Percentiles rank a stretch among this genome's conserved stretches.
Conservation (phyloP, 257 asterid species). For the Nicotiana noctiflora region DNA sequence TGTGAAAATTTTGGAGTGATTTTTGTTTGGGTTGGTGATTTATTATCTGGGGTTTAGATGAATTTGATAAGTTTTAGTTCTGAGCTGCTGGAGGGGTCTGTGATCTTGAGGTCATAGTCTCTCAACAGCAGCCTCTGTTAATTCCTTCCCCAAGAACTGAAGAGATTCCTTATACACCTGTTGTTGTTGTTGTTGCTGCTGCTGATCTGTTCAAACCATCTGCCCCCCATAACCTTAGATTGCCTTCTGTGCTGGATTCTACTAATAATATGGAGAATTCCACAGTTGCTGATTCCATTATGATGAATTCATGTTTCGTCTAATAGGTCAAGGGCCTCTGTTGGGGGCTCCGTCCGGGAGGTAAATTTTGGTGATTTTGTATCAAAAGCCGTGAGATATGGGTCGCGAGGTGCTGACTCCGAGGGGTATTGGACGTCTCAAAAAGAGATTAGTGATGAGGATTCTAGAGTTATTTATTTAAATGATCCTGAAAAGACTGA, state of each 20-base stretch:
- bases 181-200: constrained; percentile 27
- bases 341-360: constrained; percentile 58
- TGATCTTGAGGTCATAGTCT: constrained; percentile 40
- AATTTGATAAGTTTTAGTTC: too few relatives aligned
- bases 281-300: constrained; percentile 22
- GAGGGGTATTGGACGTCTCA: constrained; percentile 66
- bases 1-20: background rate
- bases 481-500: constrained; percentile 69
- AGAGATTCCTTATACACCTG: constrained; percentile 29
- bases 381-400: constrained; percentile 50
- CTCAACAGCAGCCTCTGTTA: constrained; percentile 28
- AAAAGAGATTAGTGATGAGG: constrained; percentile 80
- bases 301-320: constrained; percentile 40
- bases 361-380: constrained; percentile 51
- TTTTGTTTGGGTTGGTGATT: too few relatives aligned
- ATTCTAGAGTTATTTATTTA: constrained; percentile 68
- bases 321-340: constrained; percentile 42
- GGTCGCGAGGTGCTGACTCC: constrained; percentile 72
- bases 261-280: constrained; percentile 37
- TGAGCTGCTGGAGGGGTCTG: constrained; percentile 20
- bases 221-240: constrained; percentile 18
- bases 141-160: constrained; percentile 29
- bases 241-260: constrained; percentile 43
- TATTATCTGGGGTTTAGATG: too few relatives aligned
- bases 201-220: constrained; percentile 28